Evolutionary conservation across 2,329 filamentous ascomycete species (phyloP).

Genomic region (Berkeleyomyces basicola): DNA sequence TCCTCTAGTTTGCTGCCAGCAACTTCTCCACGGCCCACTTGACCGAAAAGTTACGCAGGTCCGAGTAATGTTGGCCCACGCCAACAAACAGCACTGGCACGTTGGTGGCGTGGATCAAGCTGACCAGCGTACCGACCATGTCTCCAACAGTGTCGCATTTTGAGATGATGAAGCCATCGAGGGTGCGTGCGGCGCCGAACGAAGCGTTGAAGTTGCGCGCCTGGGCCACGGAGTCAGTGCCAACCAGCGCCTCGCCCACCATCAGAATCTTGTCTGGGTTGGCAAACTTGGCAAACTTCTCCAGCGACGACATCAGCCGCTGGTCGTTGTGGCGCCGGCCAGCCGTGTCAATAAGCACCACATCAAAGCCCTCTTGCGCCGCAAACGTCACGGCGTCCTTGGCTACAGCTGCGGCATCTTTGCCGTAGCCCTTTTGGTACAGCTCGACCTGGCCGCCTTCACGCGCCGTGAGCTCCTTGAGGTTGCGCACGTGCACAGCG

Average conservation of each 20-base stretch:
- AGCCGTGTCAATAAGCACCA: slow-evolving; percentile 92
- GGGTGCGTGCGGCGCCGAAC: slow-evolving; percentile 61
- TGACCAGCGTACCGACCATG: slow-evolving; percentile 91
- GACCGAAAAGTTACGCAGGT: slow-evolving; percentile 51
- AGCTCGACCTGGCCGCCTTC: slow-evolving; percentile 77
- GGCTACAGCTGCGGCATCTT: slow-evolving; percentile 88
- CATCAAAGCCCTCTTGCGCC: slow-evolving; percentile 60
- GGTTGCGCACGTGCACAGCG: slow-evolving; percentile 82
- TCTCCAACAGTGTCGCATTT: slow-evolving; percentile 99
- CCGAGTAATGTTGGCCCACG: slow-evolving; percentile 52
- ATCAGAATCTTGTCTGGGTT: slow-evolving; percentile 97
- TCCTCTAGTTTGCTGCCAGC: slow-evolving; percentile 19
- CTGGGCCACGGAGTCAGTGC: slow-evolving; percentile 88
- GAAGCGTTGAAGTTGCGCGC: slow-evolving; percentile 90
- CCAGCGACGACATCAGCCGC: slow-evolving; percentile 85
- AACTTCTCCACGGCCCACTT: slow-evolving; percentile 54
- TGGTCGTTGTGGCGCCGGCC: slow-evolving; percentile 90
- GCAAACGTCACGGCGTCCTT: slow-evolving; percentile 83
- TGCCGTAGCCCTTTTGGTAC: slow-evolving; percentile 95
- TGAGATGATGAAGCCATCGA: slow-evolving; percentile 96
- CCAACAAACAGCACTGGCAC: slow-evolving; percentile 90
- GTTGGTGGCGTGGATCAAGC: slow-evolving; percentile 91
- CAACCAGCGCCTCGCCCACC: slow-evolving; percentile 79
- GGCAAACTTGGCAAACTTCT: slow-evolving; percentile 94
- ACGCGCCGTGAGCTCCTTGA: slow-evolving; percentile 72